Percentiles rank a stretch among this genome's conserved stretches.
Conservation (phyloP, 2,329 filamentous ascomycete species). For the Metarhizium anisopliae region DNA sequence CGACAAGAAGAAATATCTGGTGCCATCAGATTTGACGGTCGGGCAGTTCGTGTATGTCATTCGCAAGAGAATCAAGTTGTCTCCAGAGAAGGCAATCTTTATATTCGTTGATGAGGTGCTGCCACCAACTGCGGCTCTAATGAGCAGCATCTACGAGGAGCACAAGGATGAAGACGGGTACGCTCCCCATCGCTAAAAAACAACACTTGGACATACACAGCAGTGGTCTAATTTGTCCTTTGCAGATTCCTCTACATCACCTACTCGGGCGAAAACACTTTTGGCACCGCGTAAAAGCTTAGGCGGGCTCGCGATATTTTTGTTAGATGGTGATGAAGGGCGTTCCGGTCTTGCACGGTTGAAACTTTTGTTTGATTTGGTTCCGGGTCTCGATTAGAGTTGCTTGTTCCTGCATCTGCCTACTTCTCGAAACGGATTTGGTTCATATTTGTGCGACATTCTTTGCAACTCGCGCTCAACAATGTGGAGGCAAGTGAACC, state of each 20-base stretch:
- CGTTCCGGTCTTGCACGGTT: conserved; percentile 25
- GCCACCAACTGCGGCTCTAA: conserved; percentile 90
- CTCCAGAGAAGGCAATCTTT: conserved; percentile 99
- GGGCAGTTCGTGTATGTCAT: conserved; percentile 99
- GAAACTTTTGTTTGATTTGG: conserved; percentile 5
- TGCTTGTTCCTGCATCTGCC: background rate
- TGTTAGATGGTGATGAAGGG: conserved; percentile 10
- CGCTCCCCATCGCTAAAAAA: conserved; percentile 13
- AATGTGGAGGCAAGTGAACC: background rate
- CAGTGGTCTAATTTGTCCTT: conserved; percentile 8
- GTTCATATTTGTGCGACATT: background rate
- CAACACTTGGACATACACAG: background rate
- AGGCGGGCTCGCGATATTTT: background rate
- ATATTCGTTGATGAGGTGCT: conserved; percentile 99
- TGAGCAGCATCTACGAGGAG: conserved; percentile 99
- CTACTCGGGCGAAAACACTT: conserved; percentile 99
- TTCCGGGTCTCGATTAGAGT: background rate
- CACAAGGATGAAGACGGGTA: conserved; percentile 80
- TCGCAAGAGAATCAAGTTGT: conserved; percentile 99
- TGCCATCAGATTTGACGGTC: conserved; percentile 93
- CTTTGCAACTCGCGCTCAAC: background rate
- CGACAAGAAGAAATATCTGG: conserved; percentile 99
- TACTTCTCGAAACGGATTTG: background rate
- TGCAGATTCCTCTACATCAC: conserved; percentile 93
- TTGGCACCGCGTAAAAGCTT: conserved; percentile 44